phyloP scores from a whole-genome alignment of 148 eudicot genomes.

The Rheum nobile region DNA sequence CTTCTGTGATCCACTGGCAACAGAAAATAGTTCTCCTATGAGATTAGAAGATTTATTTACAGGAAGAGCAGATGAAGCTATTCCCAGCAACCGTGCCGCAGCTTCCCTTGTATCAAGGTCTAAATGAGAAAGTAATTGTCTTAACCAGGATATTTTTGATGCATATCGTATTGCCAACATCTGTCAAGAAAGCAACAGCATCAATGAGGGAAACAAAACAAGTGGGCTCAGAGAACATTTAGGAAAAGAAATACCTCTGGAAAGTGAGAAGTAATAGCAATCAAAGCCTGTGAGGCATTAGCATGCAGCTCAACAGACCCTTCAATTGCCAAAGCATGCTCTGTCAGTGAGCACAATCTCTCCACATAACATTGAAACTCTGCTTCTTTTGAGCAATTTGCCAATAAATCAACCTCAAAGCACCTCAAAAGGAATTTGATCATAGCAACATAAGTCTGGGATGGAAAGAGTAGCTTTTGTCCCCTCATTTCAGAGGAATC shows the following conservation, averaged over 20 bases:
- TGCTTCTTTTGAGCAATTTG: conserved; percentile 22
- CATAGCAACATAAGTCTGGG: conserved; percentile 67
- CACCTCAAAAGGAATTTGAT: conserved; percentile 75
- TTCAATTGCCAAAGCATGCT: conserved; percentile 89
- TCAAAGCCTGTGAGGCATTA: conserved; percentile 61
- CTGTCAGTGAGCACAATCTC: conserved; percentile 55
- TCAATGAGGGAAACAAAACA: conserved; percentile 7
- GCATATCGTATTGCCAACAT: conserved; percentile 72
- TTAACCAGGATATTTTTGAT: conserved; percentile 64
- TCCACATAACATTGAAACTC: conserved; percentile 43
- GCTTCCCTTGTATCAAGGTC: conserved; percentile 82
- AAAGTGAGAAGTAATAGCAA: conserved; percentile 57
- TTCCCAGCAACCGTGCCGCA: conserved; percentile 78
- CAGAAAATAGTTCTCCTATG: conserved; percentile 43
- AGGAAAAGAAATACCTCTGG: conserved; percentile 47
- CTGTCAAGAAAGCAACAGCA: conserved; percentile 24
- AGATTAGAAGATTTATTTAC: conserved; percentile 46
- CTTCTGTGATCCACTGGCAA: conserved; percentile 34
- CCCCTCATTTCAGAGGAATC: conserved; percentile 45
- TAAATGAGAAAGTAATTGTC: conserved; percentile 63
- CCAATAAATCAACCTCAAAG: conserved; percentile 55
- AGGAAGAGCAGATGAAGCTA: conserved; percentile 74
- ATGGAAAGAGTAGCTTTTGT: conserved; percentile 58
- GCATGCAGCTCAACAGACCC: conserved; percentile 91
- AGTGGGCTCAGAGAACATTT: neutral